Percentiles rank a stretch among this genome's conserved stretches.
These are phyloP conservation scores for Beta vulgaris DNA, from an alignment of 148 eudicot species.

Conservation along the genomic window DNA sequence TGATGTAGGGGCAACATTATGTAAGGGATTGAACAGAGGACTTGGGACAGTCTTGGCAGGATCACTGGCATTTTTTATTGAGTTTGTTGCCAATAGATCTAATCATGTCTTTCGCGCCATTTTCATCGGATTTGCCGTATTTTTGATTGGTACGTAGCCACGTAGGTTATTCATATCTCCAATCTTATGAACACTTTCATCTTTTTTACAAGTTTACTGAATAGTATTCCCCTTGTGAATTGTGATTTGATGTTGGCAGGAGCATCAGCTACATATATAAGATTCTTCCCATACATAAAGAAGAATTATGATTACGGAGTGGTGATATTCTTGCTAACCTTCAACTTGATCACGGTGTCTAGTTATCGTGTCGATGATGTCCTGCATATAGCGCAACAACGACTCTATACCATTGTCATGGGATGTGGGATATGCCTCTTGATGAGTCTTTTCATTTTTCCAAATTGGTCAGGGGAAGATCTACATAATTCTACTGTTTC, in stretches of 20 bases:
- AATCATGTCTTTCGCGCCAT: slow-evolving; percentile 50
- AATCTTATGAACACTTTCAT: not conserved
- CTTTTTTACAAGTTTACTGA: not conserved
- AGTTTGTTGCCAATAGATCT: slow-evolving; percentile 52
- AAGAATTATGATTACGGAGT: slow-evolving; percentile 86
- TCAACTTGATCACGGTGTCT: slow-evolving; percentile 74
- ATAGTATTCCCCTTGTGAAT: not conserved
- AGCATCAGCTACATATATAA: slow-evolving; percentile 58
- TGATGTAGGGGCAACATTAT: slow-evolving; percentile 80
- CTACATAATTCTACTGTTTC: slow-evolving; percentile 69
- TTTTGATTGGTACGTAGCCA: slow-evolving; percentile 61
- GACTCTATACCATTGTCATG: slow-evolving; percentile 63
- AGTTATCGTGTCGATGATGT: slow-evolving; percentile 72
- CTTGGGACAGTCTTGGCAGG: slow-evolving; percentile 84
- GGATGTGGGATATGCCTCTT: slow-evolving; percentile 78
- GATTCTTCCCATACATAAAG: slow-evolving; percentile 89
- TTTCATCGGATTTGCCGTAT: slow-evolving; percentile 69
- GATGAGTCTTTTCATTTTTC: slow-evolving; percentile 73
- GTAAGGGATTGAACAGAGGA: slow-evolving; percentile 92
- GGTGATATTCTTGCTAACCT: slow-evolving; percentile 81
- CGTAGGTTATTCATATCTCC: not conserved
- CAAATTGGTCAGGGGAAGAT: slow-evolving; percentile 89
- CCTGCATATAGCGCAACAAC: slow-evolving; percentile 63
- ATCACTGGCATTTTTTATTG: slow-evolving; percentile 67
- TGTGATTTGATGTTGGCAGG: slow-evolving; percentile 37